A percentile compares a stretch with the other conserved stretches of the same genome.
Conservation (phyloP, 768 basidiomycete species). For the Termitomyces eurrhizus region DNA sequence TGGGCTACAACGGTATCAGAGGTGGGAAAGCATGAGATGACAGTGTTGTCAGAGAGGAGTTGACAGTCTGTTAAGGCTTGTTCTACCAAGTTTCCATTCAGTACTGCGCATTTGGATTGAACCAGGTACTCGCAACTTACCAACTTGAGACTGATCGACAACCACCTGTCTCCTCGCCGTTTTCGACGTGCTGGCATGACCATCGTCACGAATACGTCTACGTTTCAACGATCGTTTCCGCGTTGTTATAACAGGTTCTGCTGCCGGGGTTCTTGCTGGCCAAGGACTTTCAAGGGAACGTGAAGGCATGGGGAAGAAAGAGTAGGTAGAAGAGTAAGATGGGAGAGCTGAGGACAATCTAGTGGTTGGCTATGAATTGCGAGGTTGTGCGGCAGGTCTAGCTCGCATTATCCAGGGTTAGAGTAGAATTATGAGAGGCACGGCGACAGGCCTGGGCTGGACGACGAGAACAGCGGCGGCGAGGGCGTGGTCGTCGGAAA, state of each 20-base stretch:
- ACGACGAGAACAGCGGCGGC: constrained; percentile 16
- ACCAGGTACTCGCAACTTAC: constrained; percentile 16
- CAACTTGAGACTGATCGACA: constrained; percentile 31
- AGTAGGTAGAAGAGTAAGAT: constrained; percentile 14
- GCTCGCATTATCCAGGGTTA: constrained; percentile 28
- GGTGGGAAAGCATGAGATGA: constrained; percentile 76
- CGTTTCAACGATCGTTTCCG: constrained; percentile 27
- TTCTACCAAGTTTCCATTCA: constrained; percentile 17
- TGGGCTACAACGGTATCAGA: constrained; percentile 56
- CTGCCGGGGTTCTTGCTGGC: constrained; percentile 39
- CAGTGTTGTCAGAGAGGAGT: constrained; percentile 58
- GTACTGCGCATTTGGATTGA: not conserved
- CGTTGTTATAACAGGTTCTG: constrained; percentile 8
- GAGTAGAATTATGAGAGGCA: constrained; percentile 7
- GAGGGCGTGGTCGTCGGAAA: constrained; percentile 19
- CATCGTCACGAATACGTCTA: constrained; percentile 21
- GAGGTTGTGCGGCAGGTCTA: constrained; percentile 23
- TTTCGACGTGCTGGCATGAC: constrained; percentile 23
- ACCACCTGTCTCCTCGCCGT: constrained; percentile 33
- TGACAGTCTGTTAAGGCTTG: constrained; percentile 51
- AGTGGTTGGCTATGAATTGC: constrained; percentile 18
- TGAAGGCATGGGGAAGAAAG: constrained; percentile 30
- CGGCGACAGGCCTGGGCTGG: constrained; percentile 11
- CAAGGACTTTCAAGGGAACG: constrained; percentile 33
- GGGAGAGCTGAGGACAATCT: constrained; percentile 20